A percentile compares a stretch with the other conserved stretches of the same genome.
These are phyloP conservation scores for Cladophialophora bantiana DNA, from an alignment of 2,329 filamentous ascomycete genomes.

Conservation along the genomic window DNA sequence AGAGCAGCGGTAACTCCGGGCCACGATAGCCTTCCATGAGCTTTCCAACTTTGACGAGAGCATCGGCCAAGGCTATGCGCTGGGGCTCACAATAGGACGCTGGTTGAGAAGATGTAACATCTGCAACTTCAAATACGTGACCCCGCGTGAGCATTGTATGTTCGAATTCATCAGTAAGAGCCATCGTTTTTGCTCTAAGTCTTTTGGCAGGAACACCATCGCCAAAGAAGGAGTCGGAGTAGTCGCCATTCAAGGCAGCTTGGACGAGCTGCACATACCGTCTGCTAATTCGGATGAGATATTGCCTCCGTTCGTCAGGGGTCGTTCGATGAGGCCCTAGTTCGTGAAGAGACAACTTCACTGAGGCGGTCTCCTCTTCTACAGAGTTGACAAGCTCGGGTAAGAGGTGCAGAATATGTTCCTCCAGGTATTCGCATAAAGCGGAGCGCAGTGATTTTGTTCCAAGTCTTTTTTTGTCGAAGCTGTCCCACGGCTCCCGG, in stretches of 20 bases:
- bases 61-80: slow-evolving; percentile 17
- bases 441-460: slow-evolving; percentile 43
- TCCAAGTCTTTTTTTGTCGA: slow-evolving; percentile 39
- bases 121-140: slow-evolving; percentile 38
- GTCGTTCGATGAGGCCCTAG: slow-evolving; percentile 42
- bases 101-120: not conserved
- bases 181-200: slow-evolving; percentile 38
- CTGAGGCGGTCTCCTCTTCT: slow-evolving; percentile 25
- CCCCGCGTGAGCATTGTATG: slow-evolving; percentile 37
- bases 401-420: slow-evolving; percentile 42
- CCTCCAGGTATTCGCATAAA: slow-evolving; percentile 44
- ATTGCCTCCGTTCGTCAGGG: slow-evolving; percentile 32
- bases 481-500: slow-evolving; percentile 34
- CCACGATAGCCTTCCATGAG: slow-evolving; percentile 25
- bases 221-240: slow-evolving; percentile 41
- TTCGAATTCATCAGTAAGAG: slow-evolving; percentile 40
- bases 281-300: slow-evolving; percentile 39
- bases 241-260: slow-evolving; percentile 38
- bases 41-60: slow-evolving; percentile 25
- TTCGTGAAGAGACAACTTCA: slow-evolving; percentile 35
- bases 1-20: slow-evolving; percentile 26
- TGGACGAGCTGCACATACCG: slow-evolving; percentile 31
- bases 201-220: slow-evolving; percentile 23
- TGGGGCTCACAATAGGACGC: not conserved
- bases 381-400: slow-evolving; percentile 35